phyloP scores from a whole-genome alignment of 2,329 filamentous ascomycete genomes.

The Apiospora saccharicola region DNA sequence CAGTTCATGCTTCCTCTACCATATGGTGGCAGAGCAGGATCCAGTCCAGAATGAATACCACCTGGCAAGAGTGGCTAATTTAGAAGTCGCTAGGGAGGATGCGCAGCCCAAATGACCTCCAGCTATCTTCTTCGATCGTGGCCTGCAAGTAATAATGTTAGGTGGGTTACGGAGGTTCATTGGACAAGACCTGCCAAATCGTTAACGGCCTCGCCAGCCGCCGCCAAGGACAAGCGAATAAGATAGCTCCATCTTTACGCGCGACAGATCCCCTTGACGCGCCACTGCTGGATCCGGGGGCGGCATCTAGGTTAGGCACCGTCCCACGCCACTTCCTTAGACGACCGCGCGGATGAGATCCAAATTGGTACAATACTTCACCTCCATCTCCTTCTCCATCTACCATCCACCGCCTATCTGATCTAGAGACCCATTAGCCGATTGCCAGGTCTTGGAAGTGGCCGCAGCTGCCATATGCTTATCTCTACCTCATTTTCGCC shows the following conservation, averaged over 20 bases:
- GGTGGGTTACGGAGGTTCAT: background rate
- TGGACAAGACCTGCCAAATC: background rate
- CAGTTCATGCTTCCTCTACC: background rate
- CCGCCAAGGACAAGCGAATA: background rate
- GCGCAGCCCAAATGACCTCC: background rate
- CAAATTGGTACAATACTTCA: background rate
- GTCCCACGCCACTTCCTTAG: background rate
- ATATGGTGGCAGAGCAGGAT: background rate
- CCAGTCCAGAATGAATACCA: background rate
- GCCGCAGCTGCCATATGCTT: background rate
- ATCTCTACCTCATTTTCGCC: background rate
- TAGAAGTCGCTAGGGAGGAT: too few species aligned
- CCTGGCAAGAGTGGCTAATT: background rate
- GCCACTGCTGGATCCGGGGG: slow-evolving; percentile 1
- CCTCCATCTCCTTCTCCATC: too few species aligned
- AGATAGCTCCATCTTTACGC: slow-evolving; percentile 1
- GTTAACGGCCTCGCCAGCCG: background rate
- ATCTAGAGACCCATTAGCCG: background rate
- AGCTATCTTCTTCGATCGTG: background rate
- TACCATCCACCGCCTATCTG: background rate
- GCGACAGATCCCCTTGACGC: slow-evolving; percentile 12
- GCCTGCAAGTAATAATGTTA: too few species aligned
- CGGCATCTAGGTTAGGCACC: background rate
- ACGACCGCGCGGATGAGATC: background rate
- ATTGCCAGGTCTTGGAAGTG: background rate